A percentile compares a stretch with the other conserved stretches of the same genome.
These are phyloP conservation scores for Endocalyx cinctus DNA, from an alignment of 2,329 filamentous ascomycete species.

Conservation along the genomic window DNA sequence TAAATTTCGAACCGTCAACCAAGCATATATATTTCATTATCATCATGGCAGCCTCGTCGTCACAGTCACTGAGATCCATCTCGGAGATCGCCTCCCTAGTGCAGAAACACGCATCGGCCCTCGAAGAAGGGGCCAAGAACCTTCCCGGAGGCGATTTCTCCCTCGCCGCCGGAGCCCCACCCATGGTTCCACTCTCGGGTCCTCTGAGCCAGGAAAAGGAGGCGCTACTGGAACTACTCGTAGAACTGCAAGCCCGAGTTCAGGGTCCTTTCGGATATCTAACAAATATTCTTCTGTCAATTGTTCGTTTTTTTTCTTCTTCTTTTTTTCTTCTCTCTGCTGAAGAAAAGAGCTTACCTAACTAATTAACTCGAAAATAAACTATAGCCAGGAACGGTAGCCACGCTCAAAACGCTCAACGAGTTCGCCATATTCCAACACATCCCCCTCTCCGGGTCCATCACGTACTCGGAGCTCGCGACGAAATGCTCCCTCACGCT, in stretches of 20 bases:
- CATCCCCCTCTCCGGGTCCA: slow-evolving; percentile 11
- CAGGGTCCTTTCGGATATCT: slow-evolving; percentile 18
- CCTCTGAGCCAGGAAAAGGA: no score
- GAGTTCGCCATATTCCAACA: slow-evolving; percentile 17
- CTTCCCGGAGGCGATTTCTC: slow-evolving; percentile 16
- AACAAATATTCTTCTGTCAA: slow-evolving; percentile 7
- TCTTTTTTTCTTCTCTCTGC: background rate
- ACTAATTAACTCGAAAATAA: no score
- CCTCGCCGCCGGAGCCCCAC: slow-evolving; percentile 12
- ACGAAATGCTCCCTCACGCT: slow-evolving; percentile 10
- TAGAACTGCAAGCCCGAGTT: slow-evolving; percentile 18
- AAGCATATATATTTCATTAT: slow-evolving; percentile 2
- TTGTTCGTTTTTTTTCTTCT: slow-evolving; percentile 9
- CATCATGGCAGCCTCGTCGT: slow-evolving; percentile 17
- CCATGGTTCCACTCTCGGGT: slow-evolving; percentile 7
- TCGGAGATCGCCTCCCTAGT: slow-evolving; percentile 20
- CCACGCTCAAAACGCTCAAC: slow-evolving; percentile 17
- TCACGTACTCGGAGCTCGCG: slow-evolving; percentile 10
- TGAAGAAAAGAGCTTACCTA: no score
- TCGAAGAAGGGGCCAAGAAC: slow-evolving; percentile 16
- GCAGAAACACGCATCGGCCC: slow-evolving; percentile 9
- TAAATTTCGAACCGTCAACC: no score
- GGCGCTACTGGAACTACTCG: slow-evolving; percentile 18
- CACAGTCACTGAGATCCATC: slow-evolving; percentile 15
- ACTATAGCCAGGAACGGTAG: no score